Evolutionary conservation across 768 basidiomycete species (phyloP).

Genomic region (Leucosporidium scottii): DNA sequence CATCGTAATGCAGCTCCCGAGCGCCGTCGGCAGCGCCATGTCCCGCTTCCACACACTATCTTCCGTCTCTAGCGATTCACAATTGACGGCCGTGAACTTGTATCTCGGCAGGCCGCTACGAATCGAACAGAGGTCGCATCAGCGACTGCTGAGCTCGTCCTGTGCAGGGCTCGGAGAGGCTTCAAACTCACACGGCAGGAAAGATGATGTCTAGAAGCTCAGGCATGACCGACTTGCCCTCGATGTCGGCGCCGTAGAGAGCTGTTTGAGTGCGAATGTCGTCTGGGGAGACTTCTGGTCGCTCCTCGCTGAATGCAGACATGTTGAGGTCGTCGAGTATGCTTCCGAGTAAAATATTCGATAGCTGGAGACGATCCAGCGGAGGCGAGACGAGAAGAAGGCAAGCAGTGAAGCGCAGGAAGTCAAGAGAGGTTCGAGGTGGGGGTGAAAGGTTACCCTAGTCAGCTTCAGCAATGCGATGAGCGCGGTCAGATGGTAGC

Average conservation of each 20-base stretch:
- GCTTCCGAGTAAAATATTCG: too few relatives aligned
- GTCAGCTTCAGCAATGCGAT: too few relatives aligned
- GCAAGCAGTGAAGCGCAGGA: too few relatives aligned
- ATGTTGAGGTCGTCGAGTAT: too few relatives aligned
- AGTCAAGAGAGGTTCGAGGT: too few relatives aligned
- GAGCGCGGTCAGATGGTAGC: too few relatives aligned
- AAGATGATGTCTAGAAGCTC: not conserved
- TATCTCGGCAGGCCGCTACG: not conserved
- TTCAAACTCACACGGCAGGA: not conserved
- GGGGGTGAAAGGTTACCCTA: too few relatives aligned
- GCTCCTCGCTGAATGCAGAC: not conserved
- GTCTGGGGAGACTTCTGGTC: not conserved
- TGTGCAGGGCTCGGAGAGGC: not conserved
- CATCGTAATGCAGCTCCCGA: conserved; percentile 19
- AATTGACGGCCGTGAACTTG: not conserved
- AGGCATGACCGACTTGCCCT: not conserved
- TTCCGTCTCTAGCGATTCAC: not conserved
- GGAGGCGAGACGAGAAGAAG: too few relatives aligned
- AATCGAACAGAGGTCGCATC: not conserved
- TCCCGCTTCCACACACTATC: not conserved
- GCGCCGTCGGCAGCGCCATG: not conserved
- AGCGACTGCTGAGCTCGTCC: not conserved
- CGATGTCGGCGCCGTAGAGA: not conserved
- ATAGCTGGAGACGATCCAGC: too few relatives aligned
- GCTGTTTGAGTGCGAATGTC: not conserved